Percentiles rank a stretch among this genome's conserved stretches.
phyloP scores from a whole-genome alignment of 345 rosid genomes.

The Melaleuca quinquenervia region DNA sequence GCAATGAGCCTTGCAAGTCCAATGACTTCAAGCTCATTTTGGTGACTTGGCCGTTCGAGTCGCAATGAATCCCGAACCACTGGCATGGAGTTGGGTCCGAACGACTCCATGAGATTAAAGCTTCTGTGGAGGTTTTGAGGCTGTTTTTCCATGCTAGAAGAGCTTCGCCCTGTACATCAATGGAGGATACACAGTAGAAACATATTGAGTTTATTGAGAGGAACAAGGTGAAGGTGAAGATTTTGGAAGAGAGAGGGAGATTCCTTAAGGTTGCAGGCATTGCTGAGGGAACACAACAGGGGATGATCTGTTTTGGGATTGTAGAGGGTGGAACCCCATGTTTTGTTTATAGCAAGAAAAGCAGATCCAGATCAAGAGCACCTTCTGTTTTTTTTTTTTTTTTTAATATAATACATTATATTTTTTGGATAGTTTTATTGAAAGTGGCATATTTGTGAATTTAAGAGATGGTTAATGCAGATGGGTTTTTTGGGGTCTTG shows the following conservation, averaged over 20 bases:
- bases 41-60: slow-evolving; percentile 38
- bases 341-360: slow-evolving; percentile 58
- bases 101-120: slow-evolving; percentile 48
- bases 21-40: slow-evolving; percentile 43
- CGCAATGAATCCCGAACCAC: slow-evolving; percentile 78
- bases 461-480: slow-evolving; percentile 21
- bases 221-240: slow-evolving; percentile 32
- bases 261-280: slow-evolving; percentile 10
- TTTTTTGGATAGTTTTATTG: not conserved
- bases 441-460: slow-evolving; percentile 3
- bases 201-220: slow-evolving; percentile 22
- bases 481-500: slow-evolving; percentile 1
- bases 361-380: slow-evolving; percentile 64
- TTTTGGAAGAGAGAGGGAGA: slow-evolving; percentile 20
- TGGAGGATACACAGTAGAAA: slow-evolving; percentile 28
- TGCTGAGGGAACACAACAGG: not conserved
- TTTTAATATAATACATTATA: not conserved
- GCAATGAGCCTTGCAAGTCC: slow-evolving; percentile 62
- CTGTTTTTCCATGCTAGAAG: slow-evolving; percentile 73
- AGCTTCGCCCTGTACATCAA: slow-evolving; percentile 62
- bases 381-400: slow-evolving; percentile 12
- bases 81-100: slow-evolving; percentile 46
- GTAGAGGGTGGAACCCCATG: slow-evolving; percentile 61
- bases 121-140: slow-evolving; percentile 40
- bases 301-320: slow-evolving; percentile 28